A percentile compares a stretch with the other conserved stretches of the same genome.
Conservation (phyloP, 1,139 yeast species). For the Kodamaea sp. region DNA sequence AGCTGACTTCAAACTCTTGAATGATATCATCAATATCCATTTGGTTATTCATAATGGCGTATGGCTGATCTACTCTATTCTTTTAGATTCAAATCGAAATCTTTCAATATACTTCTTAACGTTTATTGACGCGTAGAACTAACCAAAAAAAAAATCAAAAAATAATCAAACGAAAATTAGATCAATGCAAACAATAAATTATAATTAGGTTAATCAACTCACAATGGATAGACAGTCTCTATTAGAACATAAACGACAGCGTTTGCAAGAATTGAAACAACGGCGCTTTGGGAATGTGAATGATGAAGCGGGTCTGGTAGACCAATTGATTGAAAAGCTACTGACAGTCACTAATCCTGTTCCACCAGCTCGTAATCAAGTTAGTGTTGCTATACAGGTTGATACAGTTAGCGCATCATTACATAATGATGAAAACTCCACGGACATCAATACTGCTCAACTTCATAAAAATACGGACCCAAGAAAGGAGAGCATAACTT, state of each 20-base stretch:
- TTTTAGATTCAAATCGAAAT: neutral
- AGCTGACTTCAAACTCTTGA: constrained; percentile 49
- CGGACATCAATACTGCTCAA: neutral
- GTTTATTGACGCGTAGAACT: too few species aligned
- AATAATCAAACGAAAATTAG: neutral
- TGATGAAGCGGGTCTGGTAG: constrained; percentile 17
- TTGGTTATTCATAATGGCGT: constrained; percentile 5
- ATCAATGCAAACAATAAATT: neutral
- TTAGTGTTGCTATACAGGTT: constrained; percentile 28
- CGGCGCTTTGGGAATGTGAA: constrained; percentile 21
- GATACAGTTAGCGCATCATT: constrained; percentile 10
- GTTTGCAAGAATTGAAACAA: constrained; percentile 39
- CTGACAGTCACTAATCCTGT: constrained; percentile 6
- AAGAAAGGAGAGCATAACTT: constrained; percentile 20
- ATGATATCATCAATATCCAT: constrained; percentile 69
- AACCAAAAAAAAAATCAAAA: too few species aligned
- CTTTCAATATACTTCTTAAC: neutral
- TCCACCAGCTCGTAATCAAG: constrained; percentile 11
- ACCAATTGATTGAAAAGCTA: constrained; percentile 19
- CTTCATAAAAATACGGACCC: neutral
- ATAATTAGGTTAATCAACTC: neutral
- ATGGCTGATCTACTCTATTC: neutral
- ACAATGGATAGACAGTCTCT: constrained; percentile 37
- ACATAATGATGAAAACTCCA: neutral
- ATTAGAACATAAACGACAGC: constrained; percentile 40